phyloP scores from a whole-genome alignment of 129 eudicot genomes.

The Artemisia argyi region DNA sequence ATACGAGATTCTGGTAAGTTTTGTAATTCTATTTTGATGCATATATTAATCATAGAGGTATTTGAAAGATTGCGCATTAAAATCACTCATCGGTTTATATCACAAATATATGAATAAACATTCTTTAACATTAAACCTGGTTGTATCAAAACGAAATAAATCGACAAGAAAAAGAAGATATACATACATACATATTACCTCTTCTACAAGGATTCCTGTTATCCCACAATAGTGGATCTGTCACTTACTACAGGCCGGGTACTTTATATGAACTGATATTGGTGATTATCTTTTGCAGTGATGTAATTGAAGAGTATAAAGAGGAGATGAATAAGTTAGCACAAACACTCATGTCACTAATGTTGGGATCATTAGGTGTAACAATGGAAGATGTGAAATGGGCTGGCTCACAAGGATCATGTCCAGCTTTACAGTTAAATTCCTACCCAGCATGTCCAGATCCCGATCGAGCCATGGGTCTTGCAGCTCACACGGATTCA shows the following conservation, averaged over 20 bases:
- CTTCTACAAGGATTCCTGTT: no score
- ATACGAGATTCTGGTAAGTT: slow-evolving; percentile 59
- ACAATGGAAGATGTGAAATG: slow-evolving; percentile 54
- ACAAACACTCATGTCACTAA: slow-evolving; percentile 55
- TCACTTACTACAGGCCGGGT: not conserved
- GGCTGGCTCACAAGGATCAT: slow-evolving; percentile 43
- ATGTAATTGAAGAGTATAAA: slow-evolving; percentile 59
- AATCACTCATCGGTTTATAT: no score
- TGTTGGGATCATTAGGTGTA: slow-evolving; percentile 77
- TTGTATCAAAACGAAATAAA: no score
- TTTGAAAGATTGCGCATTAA: not conserved
- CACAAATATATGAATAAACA: no score
- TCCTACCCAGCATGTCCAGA: slow-evolving; percentile 91
- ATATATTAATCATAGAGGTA: not conserved
- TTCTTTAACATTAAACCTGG: no score
- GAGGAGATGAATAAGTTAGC: slow-evolving; percentile 64
- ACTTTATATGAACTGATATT: not conserved
- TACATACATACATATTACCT: no score
- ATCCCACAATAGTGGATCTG: not conserved
- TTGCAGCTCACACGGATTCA: slow-evolving; percentile 72
- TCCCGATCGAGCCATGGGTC: slow-evolving; percentile 92
- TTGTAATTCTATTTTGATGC: no score
- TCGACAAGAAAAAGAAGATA: no score
- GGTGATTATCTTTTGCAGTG: slow-evolving; percentile 44
- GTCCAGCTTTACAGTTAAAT: slow-evolving; percentile 68